Base-by-base conservation (phyloP, 2,329 filamentous ascomycete species). In the Zelopaecilomyces penicillatus region DNA sequence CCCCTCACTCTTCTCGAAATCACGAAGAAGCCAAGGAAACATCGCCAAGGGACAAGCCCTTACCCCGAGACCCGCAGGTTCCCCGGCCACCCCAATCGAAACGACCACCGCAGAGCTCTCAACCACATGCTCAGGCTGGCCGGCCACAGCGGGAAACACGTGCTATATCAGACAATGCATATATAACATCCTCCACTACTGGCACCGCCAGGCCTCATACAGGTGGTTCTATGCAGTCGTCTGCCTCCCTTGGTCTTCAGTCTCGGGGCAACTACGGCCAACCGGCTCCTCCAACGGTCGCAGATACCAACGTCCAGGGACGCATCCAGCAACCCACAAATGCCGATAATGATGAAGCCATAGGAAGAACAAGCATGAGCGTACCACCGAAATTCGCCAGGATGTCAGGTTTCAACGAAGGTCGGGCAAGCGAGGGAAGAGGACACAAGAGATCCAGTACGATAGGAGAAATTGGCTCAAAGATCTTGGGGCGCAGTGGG, bases 301-400 rank as follows among this genome's bases (percentile, higher is more conserved):
- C 89, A 40, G 83, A 85, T 54, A 93, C 89, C 42, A 95, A 93
- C 63, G 89, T 79, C 4, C 86, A 95, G 62, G 91, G 89, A 51
- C 85, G 85, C 51, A 88, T 97, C 56, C 86, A 93, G 52, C 91
- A 95, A 61, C 86, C 86, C 57, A 53, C 55, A 1, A 59, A 56
- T 34, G 49, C 45, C 3, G 80, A 78, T 52, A 88, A 91, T 30
- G 85, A 84, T 19, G 73, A 78, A 42, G 76, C 82, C 10, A 76
- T 83, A 40, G 61, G 81, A 69, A 68, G 83, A 64, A 59, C 80
- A 61, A 69, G 84, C 73, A 59, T 83, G 47, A 78, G 65, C 57
- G 74, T 74, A 52, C 76, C 72, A 45, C 64, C 68, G 56, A 83
- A 81, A 55, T 76, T 80, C 50, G 71, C 75, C n/a, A 65, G 70